These are phyloP conservation scores for Fraxinus dipetala DNA, from an alignment of 305 asterid species.

Conservation along the genomic window DNA sequence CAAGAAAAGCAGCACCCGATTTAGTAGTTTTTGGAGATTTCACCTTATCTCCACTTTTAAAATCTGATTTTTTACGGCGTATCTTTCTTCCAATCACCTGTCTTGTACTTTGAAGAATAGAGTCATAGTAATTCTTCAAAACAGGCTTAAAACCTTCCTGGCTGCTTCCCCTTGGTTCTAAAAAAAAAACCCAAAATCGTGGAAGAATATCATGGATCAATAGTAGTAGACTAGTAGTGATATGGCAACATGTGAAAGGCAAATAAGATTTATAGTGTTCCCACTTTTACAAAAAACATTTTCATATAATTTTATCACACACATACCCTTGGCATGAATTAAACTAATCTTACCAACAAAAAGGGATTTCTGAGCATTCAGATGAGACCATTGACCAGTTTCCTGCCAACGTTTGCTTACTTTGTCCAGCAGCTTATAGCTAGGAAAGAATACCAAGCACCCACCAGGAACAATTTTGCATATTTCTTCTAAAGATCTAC, in stretches of 20 bases:
- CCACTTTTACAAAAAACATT: background rate
- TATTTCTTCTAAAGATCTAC: constrained; percentile 81
- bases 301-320: background rate
- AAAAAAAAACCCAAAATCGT: constrained; percentile 23
- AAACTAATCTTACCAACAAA: constrained; percentile 66
- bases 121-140: constrained; percentile 63
- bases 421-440: constrained; percentile 91
- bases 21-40: constrained; percentile 36
- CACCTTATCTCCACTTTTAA: constrained; percentile 32
- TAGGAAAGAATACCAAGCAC: constrained; percentile 91
- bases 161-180: constrained; percentile 91
- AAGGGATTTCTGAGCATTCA: constrained; percentile 74
- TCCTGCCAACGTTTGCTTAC: constrained; percentile 77
- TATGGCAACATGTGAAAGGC: constrained; percentile 5
- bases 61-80: constrained; percentile 52
- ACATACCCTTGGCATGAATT: background rate
- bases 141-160: constrained; percentile 71
- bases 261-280: constrained; percentile 5
- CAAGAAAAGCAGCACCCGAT: constrained; percentile 87
- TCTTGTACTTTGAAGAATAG: constrained; percentile 50
- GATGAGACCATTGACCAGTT: constrained; percentile 89
- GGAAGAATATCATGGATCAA: constrained; percentile 20
- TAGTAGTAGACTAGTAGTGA: constrained; percentile 6
- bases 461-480: constrained; percentile 88
- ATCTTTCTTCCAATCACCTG: constrained; percentile 49